These are phyloP conservation scores for Chaetoscypha palmicola DNA, from an alignment of 2,329 filamentous ascomycete species.

Conservation along the genomic window DNA sequence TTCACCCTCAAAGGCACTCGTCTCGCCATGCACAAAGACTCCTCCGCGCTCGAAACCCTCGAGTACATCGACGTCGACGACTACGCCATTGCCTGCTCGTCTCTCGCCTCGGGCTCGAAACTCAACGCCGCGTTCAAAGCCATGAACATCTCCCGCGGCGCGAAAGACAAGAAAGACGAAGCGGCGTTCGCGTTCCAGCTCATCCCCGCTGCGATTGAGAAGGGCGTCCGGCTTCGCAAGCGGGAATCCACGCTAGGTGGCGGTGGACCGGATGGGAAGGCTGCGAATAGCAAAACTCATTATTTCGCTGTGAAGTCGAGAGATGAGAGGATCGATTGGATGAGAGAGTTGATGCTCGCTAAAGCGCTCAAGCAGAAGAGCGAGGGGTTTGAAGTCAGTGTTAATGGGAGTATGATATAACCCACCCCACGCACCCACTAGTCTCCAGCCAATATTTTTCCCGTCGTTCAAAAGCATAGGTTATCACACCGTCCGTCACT, in stretches of 20 bases:
- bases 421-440: no score
- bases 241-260: slow-evolving; percentile 30
- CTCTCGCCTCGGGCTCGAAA: slow-evolving; percentile 64
- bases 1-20: slow-evolving; percentile 75
- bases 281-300: slow-evolving; percentile 71
- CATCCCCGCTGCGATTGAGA: slow-evolving; percentile 49
- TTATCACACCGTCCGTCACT: slow-evolving; percentile 6
- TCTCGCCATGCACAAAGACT: slow-evolving; percentile 68
- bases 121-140: slow-evolving; percentile 82
- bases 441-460: no score
- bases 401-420: slow-evolving; percentile 78
- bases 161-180: slow-evolving; percentile 44
- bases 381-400: slow-evolving; percentile 73
- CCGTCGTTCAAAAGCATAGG: not conserved
- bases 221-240: slow-evolving; percentile 42
- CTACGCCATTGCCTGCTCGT: slow-evolving; percentile 80
- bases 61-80: slow-evolving; percentile 84
- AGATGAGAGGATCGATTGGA: slow-evolving; percentile 95
- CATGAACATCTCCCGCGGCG: slow-evolving; percentile 55
- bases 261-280: slow-evolving; percentile 30
- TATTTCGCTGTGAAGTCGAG: slow-evolving; percentile 85
- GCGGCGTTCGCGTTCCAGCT: slow-evolving; percentile 80
- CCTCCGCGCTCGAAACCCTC: slow-evolving; percentile 45
- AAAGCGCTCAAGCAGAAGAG: slow-evolving; percentile 81
- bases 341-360: slow-evolving; percentile 86